Conservation (phyloP, 345 rosid genomes). For the Ricinus communis region DNA sequence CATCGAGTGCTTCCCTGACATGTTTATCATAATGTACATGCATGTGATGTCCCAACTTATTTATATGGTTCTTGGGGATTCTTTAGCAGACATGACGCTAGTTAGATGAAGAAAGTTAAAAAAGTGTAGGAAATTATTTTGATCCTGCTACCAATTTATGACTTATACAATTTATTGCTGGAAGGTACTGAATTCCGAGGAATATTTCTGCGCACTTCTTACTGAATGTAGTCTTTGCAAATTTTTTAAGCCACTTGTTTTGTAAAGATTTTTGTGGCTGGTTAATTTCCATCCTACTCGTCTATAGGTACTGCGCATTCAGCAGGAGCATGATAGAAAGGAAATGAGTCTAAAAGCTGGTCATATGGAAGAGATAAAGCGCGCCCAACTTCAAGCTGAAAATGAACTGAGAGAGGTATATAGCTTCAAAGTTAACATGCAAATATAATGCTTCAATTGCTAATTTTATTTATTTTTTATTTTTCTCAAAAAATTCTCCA, state of each 20-base stretch:
- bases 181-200: conserved; percentile 10
- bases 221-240: background rate
- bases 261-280: background rate
- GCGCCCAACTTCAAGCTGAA: conserved; percentile 65
- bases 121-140: background rate
- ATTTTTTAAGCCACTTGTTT: background rate
- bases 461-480: background rate
- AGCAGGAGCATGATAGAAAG: conserved; percentile 55
- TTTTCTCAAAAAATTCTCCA: conserved; percentile 19
- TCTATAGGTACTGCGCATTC: conserved; percentile 47
- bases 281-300: conserved; percentile 12
- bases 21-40: background rate
- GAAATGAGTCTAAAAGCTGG: conserved; percentile 60
- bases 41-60: background rate
- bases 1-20: background rate
- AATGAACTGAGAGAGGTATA: conserved; percentile 64
- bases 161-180: background rate
- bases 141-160: background rate
- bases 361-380: conserved; percentile 64
- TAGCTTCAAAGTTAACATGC: background rate
- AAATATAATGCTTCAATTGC: background rate
- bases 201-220: background rate
- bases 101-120: background rate
- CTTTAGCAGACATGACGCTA: background rate
- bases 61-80: background rate